Evolutionary conservation across 768 basidiomycete species (phyloP), one percentile per base, ranked within the genome.

Genomic region (Amanita inopinata): DNA sequence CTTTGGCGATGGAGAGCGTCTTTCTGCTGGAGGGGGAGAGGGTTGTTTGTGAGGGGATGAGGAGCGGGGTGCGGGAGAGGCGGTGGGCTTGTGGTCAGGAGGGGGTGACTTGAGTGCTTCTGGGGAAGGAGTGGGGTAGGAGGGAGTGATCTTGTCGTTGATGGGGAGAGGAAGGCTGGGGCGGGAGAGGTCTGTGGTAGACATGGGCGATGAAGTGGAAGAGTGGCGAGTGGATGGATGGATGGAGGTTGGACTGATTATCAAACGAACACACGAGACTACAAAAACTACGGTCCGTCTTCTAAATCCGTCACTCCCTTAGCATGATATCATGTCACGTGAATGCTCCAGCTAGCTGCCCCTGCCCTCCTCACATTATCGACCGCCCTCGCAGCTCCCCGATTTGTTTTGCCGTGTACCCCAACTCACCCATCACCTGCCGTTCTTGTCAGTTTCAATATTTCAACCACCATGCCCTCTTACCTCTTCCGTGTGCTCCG

Each of bases 401-500:
- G 47, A 80, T 72, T 46, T 60, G 48, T 41, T 61, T 58, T 41
- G 44, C 36, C 17, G 48, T 56, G 51, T 67, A 66, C 11, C 63
- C 66, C 24, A 68, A 51, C 48, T 65, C 63, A 34, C 51, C 43
- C 58, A 71, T 51, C 32, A 71, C 66, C 69, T 79, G 46, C 46
- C 35, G 41, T 44, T 38, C 23, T 43, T 40, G 9, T 46, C 38
- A 48, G 30, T 17, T 19, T 35, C 9, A 19, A 15, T 12, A 28
- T 28, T 27, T 17, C 14, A 35, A 34, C 32, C 22, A 35, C 25
- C 24, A 30, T 45, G 31, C 32, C 22, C 28, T 51, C 58, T 39
- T 42, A 81, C 83, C 75, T 89, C 83, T 3, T 63, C 65, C 10
- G 88, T 91, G 59, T 91, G 89, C 51, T 91, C 76, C 40, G 85